These are phyloP conservation scores for Mrakia gelida DNA, from an alignment of 768 basidiomycete species.

Conservation along the genomic window DNA sequence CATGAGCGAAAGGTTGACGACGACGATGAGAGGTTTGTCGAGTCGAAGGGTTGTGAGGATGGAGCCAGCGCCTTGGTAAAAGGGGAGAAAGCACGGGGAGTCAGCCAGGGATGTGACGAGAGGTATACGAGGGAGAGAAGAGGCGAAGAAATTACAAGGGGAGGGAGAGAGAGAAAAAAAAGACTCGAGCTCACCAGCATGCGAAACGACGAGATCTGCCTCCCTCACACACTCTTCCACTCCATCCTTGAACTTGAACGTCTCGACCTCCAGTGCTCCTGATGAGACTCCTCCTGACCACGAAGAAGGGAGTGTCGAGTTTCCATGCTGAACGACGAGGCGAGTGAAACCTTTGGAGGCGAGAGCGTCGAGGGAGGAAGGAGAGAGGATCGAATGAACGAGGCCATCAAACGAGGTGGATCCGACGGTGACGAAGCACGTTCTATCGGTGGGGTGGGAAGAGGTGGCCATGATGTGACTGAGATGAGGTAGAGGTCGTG, in stretches of 20 bases:
- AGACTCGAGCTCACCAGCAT: slow-evolving; percentile 65
- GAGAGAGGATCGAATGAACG: slow-evolving; percentile 57
- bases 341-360: slow-evolving; percentile 54
- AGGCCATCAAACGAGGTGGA: slow-evolving; percentile 81
- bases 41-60: slow-evolving; percentile 80
- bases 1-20: slow-evolving; percentile 82
- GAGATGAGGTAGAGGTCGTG: too few species aligned
- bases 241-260: slow-evolving; percentile 50
- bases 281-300: slow-evolving; percentile 35
- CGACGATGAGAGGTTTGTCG: slow-evolving; percentile 71
- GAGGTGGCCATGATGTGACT: too few species aligned
- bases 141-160: not conserved
- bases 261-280: slow-evolving; percentile 54
- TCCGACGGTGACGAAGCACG: slow-evolving; percentile 76
- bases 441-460: not conserved
- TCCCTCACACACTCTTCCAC: slow-evolving; percentile 54
- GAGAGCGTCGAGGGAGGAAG: slow-evolving; percentile 54
- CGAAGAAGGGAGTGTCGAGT: slow-evolving; percentile 53
- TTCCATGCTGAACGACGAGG: slow-evolving; percentile 74
- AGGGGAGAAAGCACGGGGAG: too few species aligned
- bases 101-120: too few species aligned
- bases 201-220: slow-evolving; percentile 80
- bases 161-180: not conserved
- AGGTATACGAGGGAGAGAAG: too few species aligned
- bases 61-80: slow-evolving; percentile 85